Percentiles rank a stretch among this genome's conserved stretches.
Conservation (phyloP, 75 land plant genomes). For the Cupressus sempervirens region DNA sequence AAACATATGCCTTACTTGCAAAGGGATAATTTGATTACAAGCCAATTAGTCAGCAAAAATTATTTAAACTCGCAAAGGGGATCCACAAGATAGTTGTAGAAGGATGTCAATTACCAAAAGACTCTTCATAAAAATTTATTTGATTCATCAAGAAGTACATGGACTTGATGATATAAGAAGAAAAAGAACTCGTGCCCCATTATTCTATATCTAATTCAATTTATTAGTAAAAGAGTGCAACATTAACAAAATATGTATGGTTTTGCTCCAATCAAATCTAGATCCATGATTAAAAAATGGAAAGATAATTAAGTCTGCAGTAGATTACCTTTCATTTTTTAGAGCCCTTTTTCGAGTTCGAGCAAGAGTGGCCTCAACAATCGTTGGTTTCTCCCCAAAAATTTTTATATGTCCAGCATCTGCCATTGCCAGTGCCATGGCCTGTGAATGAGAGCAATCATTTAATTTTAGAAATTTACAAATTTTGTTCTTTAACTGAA, state of each 20-base stretch:
- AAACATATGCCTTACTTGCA: neutral
- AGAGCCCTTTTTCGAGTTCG: conserved; percentile 76
- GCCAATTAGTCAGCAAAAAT: no score
- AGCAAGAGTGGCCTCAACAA: conserved; percentile 73
- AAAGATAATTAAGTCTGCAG: conserved; percentile 1
- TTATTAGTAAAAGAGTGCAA: neutral
- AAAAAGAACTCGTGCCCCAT: neutral
- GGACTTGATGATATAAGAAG: neutral
- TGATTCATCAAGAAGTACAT: neutral
- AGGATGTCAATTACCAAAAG: no score
- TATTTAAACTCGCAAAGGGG: no score
- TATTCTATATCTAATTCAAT: neutral
- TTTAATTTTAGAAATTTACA: neutral
- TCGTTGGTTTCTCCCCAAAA: conserved; percentile 78
- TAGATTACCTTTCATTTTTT: conserved; percentile 79
- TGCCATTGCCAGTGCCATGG: conserved; percentile 89
- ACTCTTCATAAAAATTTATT: neutral
- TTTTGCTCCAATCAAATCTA: neutral
- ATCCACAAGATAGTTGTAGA: no score
- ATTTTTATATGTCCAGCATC: conserved; percentile 87
- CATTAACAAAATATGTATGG: neutral
- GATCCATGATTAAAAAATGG: neutral
- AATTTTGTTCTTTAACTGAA: neutral
- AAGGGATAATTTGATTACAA: neutral
- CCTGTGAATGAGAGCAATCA: conserved; percentile 34